Evolutionary conservation across 257 asterid genomes (phyloP).

Genomic region (Schizonepeta tenuifolia): DNA sequence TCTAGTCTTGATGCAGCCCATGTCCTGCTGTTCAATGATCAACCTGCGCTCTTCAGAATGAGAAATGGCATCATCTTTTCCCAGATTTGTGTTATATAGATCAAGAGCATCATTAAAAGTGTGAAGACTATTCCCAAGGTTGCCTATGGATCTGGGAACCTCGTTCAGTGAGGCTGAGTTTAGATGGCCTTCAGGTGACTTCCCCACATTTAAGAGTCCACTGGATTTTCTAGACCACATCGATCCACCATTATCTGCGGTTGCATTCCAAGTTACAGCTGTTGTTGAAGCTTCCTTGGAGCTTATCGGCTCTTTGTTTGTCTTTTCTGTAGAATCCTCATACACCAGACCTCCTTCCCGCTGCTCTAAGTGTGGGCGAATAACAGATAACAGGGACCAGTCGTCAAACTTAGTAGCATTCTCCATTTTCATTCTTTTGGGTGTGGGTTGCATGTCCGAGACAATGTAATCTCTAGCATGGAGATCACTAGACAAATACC

Average conservation of each 20-base stretch:
- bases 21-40: constrained; percentile 33
- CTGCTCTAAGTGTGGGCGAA: constrained; percentile 24
- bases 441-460: constrained; percentile 40
- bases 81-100: constrained; percentile 27
- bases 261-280: constrained; percentile 36
- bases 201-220: constrained; percentile 5
- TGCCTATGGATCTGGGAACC: constrained; percentile 19
- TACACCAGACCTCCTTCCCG: constrained; percentile 4
- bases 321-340: constrained; percentile 15
- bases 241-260: constrained; percentile 28
- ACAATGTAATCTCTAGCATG: constrained; percentile 25
- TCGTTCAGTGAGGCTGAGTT: constrained; percentile 20
- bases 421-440: constrained; percentile 49
- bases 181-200: constrained; percentile 25
- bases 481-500: constrained; percentile 27
- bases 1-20: constrained; percentile 19
- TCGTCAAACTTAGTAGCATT: constrained; percentile 29
- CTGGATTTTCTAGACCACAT: not conserved
- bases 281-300: constrained; percentile 26
- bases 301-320: constrained; percentile 26
- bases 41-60: constrained; percentile 35
- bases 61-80: constrained; percentile 28
- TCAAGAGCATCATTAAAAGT: constrained; percentile 27
- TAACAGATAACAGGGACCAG: constrained; percentile 35
- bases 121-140: constrained; percentile 14